Evolutionary conservation across 495 filamentous ascomycete species (phyloP).

Genomic region (Penicillium ochrochloron): DNA sequence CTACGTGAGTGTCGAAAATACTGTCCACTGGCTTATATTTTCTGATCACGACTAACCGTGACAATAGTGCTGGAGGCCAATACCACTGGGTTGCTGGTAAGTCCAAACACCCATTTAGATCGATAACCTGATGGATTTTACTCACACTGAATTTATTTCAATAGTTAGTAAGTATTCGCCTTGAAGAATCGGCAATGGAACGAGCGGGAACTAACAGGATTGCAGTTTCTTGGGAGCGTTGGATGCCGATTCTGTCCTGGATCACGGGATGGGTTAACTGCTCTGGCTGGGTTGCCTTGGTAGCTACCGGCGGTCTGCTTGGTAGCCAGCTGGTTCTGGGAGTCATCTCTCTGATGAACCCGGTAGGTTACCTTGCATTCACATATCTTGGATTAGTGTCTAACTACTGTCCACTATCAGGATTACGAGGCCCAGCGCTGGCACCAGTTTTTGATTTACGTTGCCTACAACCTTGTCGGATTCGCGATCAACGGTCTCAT

Average conservation of each 20-base stretch:
- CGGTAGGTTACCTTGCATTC: constrained; percentile 29
- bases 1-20: constrained; percentile 55
- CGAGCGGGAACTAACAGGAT: constrained; percentile 27
- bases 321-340: constrained; percentile 63
- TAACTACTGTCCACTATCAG: constrained; percentile 22
- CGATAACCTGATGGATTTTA: background rate
- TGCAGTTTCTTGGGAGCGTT: constrained; percentile 52
- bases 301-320: constrained; percentile 53
- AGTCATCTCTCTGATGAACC: constrained; percentile 62
- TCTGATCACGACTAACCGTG: constrained; percentile 39
- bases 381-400: background rate
- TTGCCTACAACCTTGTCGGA: constrained; percentile 64
- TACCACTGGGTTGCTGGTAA: constrained; percentile 74
- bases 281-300: constrained; percentile 68
- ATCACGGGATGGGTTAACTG: constrained; percentile 79
- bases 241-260: constrained; percentile 67
- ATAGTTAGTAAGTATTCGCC: constrained; percentile 3
- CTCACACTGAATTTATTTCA: background rate
- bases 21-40: background rate
- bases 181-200: background rate
- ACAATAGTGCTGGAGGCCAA: constrained; percentile 60
- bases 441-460: constrained; percentile 79
- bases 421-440: constrained; percentile 60
- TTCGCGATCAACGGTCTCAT: constrained; percentile 71
- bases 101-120: background rate